Base-by-base conservation (phyloP, 495 filamentous ascomycete genomes). In the Penicillium daleae region DNA sequence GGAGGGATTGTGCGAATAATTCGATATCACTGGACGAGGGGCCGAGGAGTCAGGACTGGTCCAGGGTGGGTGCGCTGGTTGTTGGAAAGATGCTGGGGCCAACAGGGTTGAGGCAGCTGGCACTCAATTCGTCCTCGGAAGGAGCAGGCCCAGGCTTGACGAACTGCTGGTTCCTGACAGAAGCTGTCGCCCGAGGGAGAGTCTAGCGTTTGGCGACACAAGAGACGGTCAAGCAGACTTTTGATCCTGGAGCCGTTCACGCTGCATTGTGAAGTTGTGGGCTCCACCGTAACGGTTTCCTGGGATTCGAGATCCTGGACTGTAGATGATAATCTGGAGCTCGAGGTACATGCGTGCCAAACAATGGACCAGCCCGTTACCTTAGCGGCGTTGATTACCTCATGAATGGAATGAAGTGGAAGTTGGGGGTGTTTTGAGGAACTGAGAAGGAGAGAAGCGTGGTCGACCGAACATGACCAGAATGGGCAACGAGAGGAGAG, bases 91-190 rank as follows among this genome's bases (percentile, higher is more conserved):
- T 29, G 12, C 12, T 6, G 13, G 15, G 24, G 24, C 12, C 12
- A 50, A 7, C 1, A n/a, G 22, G 24, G 22, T 6, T 24, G 46
- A 50, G 46, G 46, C 46, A 29, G 9, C n/a, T n/a, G 19, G 17
- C 21, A 26, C 19, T 22, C 56, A n/a, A 46, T 46, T 46, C 40
- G 56, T 46, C 10, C 55, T 26, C 32, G 39, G 27, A 24, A n/a
- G 39, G 6, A 31, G 10, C 10, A 7, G 19, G 40, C n/a, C 19
- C 40, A 42, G 42, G 1, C 19, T 46, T 33, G 17, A 57, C 55
- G 27, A 49, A 27, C 22, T 15, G 22, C 13, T 26, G 26, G 51
- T 61, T 50, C 65, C 65, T 64, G 65, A 44, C 61, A 61, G 64
- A 19, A 57, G 57, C 50, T 59, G 50, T 26, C 48, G 48, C 59